Evolutionary conservation across 805 yeast species (phyloP).

Genomic region (Saturnispora serradocipensis): DNA sequence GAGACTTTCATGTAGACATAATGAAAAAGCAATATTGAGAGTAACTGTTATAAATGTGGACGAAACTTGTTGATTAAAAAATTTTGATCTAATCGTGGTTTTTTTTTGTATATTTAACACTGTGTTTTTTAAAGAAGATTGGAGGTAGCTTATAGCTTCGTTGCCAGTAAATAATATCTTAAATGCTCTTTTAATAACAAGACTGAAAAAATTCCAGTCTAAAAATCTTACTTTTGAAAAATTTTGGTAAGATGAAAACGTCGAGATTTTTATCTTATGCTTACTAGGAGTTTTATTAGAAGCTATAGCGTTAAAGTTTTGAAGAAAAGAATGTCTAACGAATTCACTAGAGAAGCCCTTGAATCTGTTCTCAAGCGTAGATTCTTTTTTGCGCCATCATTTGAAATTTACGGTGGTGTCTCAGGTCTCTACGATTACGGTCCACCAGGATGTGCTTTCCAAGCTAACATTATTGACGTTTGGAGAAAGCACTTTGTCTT

Average conservation of each 20-base stretch:
- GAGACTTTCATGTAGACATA: constrained; percentile 35
- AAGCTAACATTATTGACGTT: constrained; percentile 85
- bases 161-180: no score
- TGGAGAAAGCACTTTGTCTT: constrained; percentile 98
- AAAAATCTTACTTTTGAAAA: not conserved
- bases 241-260: not conserved
- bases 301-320: constrained; percentile 2
- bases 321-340: constrained; percentile 9
- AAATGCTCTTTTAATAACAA: no score
- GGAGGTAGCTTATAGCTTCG: no score
- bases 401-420: constrained; percentile 97
- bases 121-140: not conserved
- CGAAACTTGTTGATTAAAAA: no score
- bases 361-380: constrained; percentile 91
- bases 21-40: constrained; percentile 19
- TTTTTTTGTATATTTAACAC: not conserved
- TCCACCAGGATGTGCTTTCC: constrained; percentile 99
- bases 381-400: constrained; percentile 95
- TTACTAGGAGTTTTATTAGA: constrained; percentile 2
- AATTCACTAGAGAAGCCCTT: constrained; percentile 74
- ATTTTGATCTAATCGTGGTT: not conserved
- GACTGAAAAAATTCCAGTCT: not conserved
- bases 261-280: not conserved
- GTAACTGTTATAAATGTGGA: not conserved
- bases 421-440: constrained; percentile 97